Percentiles rank a stretch among this genome's conserved stretches.
Conservation (phyloP, 306 rosid species). For the Crotalaria pallida region DNA sequence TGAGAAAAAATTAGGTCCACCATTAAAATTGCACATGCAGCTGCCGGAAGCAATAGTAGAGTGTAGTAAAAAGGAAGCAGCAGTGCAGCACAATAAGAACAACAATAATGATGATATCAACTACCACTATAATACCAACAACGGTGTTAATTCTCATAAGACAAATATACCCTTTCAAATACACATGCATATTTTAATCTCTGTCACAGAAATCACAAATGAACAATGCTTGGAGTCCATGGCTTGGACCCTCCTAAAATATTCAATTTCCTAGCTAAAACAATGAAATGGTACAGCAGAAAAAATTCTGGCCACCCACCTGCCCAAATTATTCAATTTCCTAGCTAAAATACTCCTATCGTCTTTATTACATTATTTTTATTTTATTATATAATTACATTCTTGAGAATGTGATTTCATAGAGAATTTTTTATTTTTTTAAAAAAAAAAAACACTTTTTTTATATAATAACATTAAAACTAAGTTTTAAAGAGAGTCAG, state of each 20-base stretch:
- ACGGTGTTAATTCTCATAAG: slow-evolving; percentile 6
- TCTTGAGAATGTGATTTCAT: neutral
- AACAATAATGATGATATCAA: slow-evolving; percentile 39
- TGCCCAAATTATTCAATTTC: slow-evolving; percentile 11
- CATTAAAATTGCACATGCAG: slow-evolving; percentile 58
- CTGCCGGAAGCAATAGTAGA: slow-evolving; percentile 30
- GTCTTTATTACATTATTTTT: neutral
- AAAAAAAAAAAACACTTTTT: too few species aligned
- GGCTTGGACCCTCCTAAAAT: slow-evolving; percentile 11
- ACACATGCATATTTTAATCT: slow-evolving; percentile 11
- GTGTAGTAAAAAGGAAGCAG: neutral
- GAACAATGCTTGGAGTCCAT: slow-evolving; percentile 21
- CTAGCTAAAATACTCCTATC: too few species aligned
- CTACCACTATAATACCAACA: slow-evolving; percentile 29
- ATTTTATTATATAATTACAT: neutral
- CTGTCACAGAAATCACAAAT: slow-evolving; percentile 11
- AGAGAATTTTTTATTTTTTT: too few species aligned
- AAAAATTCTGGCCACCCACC: neutral
- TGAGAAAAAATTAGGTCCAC: slow-evolving; percentile 42
- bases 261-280: slow-evolving; percentile 17
- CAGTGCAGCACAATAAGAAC: slow-evolving; percentile 15
- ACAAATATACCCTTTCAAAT: slow-evolving; percentile 32
- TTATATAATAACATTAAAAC: too few species aligned
- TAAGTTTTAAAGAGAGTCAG: too few species aligned
- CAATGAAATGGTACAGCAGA: neutral